phyloP scores from a whole-genome alignment of 2,329 filamentous ascomycete genomes.

The Fusarium sp. region DNA sequence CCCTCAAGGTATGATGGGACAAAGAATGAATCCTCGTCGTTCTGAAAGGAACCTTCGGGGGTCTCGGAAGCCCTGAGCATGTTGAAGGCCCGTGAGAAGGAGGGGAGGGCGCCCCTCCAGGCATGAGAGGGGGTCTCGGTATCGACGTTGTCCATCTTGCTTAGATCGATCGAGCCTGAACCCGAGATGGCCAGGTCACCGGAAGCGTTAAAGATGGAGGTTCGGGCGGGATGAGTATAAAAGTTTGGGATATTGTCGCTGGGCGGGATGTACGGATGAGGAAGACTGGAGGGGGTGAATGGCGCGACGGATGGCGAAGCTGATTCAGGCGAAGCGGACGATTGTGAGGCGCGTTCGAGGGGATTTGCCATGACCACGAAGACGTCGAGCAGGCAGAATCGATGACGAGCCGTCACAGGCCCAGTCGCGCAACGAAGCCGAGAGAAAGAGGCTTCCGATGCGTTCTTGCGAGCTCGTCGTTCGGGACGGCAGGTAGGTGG shows the following conservation, averaged over 20 bases:
- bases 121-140: conserved; percentile 44
- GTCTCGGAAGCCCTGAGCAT: conserved; percentile 56
- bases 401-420: conserved; percentile 13
- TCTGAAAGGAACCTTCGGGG: conserved; percentile 41
- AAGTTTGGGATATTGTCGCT: conserved; percentile 37
- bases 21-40: conserved; percentile 70
- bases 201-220: conserved; percentile 63
- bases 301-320: conserved; percentile 34
- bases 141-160: conserved; percentile 51
- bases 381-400: conserved; percentile 16
- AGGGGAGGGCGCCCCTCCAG: conserved; percentile 53
- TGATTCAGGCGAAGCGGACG: conserved; percentile 39
- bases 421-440: conserved; percentile 24
- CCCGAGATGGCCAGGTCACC: conserved; percentile 49
- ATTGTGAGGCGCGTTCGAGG: conserved; percentile 40
- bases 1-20: conserved; percentile 85
- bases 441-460: conserved; percentile 22
- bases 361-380: conserved; percentile 43
- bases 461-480: conserved; percentile 25
- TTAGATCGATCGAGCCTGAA: conserved; percentile 21
- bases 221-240: conserved; percentile 48
- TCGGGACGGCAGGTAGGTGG: conserved; percentile 21
- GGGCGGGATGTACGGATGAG: conserved; percentile 29
- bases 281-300: conserved; percentile 34
- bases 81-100: conserved; percentile 67